phyloP scores from a whole-genome alignment of 2,329 filamentous ascomycete genomes.

The Aureobasidium leucospermi region DNA sequence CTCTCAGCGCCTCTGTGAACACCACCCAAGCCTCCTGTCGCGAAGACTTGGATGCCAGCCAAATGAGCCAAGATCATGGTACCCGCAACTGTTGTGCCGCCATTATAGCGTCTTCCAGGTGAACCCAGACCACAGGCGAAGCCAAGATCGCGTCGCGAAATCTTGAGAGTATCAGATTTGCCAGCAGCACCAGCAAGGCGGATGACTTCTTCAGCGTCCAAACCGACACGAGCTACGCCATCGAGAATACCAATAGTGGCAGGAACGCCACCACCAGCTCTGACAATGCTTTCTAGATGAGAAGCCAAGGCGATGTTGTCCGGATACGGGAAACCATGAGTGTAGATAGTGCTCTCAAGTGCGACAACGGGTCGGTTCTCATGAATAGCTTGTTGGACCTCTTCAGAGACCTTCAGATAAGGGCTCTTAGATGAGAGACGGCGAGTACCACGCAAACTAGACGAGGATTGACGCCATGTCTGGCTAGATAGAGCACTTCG shows the following conservation, averaged over 20 bases:
- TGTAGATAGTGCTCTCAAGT: slow-evolving; percentile 94
- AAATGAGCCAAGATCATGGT: slow-evolving; percentile 85
- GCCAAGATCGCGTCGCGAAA: slow-evolving; percentile 79
- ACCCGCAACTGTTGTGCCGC: slow-evolving; percentile 86
- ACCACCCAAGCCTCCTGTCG: slow-evolving; percentile 87
- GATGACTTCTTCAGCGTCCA: slow-evolving; percentile 63
- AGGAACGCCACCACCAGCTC: slow-evolving; percentile 72
- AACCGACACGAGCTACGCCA: slow-evolving; percentile 73
- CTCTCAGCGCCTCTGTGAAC: slow-evolving; percentile 84
- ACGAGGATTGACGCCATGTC: background rate
- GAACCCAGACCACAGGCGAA: slow-evolving; percentile 69
- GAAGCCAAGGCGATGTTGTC: slow-evolving; percentile 70
- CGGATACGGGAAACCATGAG: slow-evolving; percentile 71
- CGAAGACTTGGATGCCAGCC: slow-evolving; percentile 87
- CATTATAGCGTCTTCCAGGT: slow-evolving; percentile 63
- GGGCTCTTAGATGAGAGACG: slow-evolving; percentile 17
- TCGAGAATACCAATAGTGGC: slow-evolving; percentile 86
- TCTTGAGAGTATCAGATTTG: slow-evolving; percentile 64
- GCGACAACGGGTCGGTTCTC: slow-evolving; percentile 78
- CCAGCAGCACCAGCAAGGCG: slow-evolving; percentile 53
- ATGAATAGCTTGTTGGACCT: slow-evolving; percentile 70
- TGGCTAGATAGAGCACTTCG: background rate
- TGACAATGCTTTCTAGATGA: slow-evolving; percentile 72
- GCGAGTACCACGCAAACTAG: background rate
- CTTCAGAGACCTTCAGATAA: slow-evolving; percentile 68